Conservation (phyloP, 2,329 filamentous ascomycete genomes). For the Colletotrichum phormii region DNA sequence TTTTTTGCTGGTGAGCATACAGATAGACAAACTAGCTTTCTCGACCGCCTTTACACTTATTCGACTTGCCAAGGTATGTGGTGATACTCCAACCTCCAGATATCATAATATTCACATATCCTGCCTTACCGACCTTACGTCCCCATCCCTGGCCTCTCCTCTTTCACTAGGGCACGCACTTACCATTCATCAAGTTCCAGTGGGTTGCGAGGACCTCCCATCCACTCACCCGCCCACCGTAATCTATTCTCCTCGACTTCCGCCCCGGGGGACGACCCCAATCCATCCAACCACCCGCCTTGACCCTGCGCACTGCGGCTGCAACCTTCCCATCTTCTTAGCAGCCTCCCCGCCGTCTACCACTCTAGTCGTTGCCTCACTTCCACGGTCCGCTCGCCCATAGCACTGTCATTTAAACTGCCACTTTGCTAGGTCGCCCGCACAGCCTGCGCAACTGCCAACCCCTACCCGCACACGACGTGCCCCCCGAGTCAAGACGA, state of each 20-base stretch:
- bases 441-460: slow-evolving; percentile 10
- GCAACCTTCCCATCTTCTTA: slow-evolving; percentile 24
- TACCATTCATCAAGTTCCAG: slow-evolving; percentile 22
- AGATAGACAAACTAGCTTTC: not conserved
- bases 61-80: not conserved
- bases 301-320: slow-evolving; percentile 34
- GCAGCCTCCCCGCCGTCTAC: slow-evolving; percentile 28
- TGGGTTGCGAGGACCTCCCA: slow-evolving; percentile 23
- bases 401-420: slow-evolving; percentile 24
- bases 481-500: slow-evolving; percentile 27
- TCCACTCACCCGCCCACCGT: slow-evolving; percentile 31
- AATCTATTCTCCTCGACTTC: slow-evolving; percentile 32
- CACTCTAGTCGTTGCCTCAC: slow-evolving; percentile 11
- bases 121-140: not conserved
- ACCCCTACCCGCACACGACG: slow-evolving; percentile 23
- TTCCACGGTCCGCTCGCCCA: slow-evolving; percentile 1
- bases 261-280: slow-evolving; percentile 22
- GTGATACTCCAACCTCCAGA: not conserved
- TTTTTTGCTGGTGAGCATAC: not conserved
- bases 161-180: slow-evolving; percentile 21
- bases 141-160: not conserved
- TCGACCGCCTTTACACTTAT: not conserved
- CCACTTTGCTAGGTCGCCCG: slow-evolving; percentile 31
- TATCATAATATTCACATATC: not conserved
- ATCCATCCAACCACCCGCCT: slow-evolving; percentile 32